Conservation (phyloP, 2,329 filamentous ascomycete species). For the Aspergillus texensis region DNA sequence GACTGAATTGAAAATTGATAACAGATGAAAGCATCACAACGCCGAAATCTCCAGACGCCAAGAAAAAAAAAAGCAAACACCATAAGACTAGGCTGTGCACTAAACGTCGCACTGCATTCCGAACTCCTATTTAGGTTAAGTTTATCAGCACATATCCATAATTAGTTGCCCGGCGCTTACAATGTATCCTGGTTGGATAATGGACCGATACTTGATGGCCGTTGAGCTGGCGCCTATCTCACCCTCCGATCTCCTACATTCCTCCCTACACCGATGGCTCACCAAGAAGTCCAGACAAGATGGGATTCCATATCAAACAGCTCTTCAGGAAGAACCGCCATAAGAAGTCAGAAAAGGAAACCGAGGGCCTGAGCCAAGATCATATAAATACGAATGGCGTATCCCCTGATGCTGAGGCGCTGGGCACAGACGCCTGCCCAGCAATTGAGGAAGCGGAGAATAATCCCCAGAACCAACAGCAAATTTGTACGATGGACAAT, state of each 20-base stretch:
- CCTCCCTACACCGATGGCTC: not conserved
- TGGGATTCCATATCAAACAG: not conserved
- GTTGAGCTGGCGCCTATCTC: not conserved
- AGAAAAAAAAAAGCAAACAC: too few species aligned
- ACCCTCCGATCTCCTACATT: not conserved
- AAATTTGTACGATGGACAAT: too few species aligned
- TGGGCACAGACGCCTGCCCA: not conserved
- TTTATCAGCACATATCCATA: not conserved
- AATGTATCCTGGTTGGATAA: not conserved
- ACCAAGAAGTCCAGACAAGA: not conserved
- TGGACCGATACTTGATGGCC: not conserved
- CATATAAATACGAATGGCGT: not conserved
- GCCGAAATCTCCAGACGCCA: too few species aligned
- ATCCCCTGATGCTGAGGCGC: not conserved
- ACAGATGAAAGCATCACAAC: too few species aligned
- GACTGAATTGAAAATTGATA: too few species aligned
- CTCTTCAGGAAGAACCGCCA: not conserved
- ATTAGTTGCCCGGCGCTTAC: not conserved
- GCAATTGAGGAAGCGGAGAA: not conserved
- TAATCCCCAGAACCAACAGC: not conserved
- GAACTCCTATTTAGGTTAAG: too few species aligned
- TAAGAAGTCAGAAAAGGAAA: not conserved
- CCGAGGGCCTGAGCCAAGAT: not conserved
- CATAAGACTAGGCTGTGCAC: too few species aligned
- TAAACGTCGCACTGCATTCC: too few species aligned